Base-by-base conservation (phyloP, 441 rosid species). In the Gossypium davidsonii region DNA sequence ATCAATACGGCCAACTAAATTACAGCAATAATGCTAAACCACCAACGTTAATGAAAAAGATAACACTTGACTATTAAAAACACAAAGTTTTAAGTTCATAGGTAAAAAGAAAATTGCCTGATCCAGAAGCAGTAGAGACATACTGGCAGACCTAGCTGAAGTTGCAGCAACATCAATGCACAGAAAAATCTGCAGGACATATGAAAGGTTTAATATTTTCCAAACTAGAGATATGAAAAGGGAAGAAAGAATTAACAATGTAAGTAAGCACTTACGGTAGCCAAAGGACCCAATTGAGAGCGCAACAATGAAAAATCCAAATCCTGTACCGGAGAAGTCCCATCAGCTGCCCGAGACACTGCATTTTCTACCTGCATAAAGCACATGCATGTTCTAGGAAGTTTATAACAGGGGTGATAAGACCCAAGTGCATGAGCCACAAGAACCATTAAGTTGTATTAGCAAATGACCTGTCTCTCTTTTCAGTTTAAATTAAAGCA, bases 91-190 rank as follows among this genome's bases (percentile, higher is more conserved):
- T 21, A 66, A 58, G 71, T 73, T 66, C 55, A 78, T 15, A 61
- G 69, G 65, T 53, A 70, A 26, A 12, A 18, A 9, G 63, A 70
- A 62, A 12, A 74, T 88, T 91, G 82, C 99, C 99, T 88, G 94
- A 81, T 91, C 83, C 83, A 96, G 83, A 74, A 96, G 94, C 79
- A 86, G 95, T 77, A 80, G 85, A 73, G 94, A 93, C 89, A 87
- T 87, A 74, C 79, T 77, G 83, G 89, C 81, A 39, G 94, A 87
- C 84, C 82, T 91, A 62, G 99, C 98, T 78, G 94, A 91, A 79
- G 97, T 86, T 70, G 93, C 87, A 82, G 99, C 98, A 71, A 89
- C 94, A 82, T 96, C 99, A 65, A 96, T 88, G 79, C 96, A 96
- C 37, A 96, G 91, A 86, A 93, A 92, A 83, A 89, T 79, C 99